Base-by-base conservation (phyloP, 2,329 filamentous ascomycete genomes). In the Penicillium frequentans region DNA sequence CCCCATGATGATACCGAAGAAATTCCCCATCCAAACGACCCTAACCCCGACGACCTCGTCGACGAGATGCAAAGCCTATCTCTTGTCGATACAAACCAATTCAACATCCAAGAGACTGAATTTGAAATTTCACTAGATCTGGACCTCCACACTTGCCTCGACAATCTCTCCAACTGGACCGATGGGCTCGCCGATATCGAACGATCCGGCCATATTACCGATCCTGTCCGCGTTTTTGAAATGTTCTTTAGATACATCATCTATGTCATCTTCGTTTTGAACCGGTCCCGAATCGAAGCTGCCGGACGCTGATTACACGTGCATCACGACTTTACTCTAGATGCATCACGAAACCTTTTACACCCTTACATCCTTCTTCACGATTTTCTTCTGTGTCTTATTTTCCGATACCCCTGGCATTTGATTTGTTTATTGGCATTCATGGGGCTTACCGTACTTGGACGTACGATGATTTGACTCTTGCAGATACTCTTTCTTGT, bases 161-260 rank as follows among this genome's bases (percentile, higher is more conserved):
- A 33, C 9, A 37, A 5, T 3, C 43, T 53, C 2, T 47, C 51
- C n/a, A 31, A 8, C 9, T 27, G 21, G 43, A 35, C 51, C 3
- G 51, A 45, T 37, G 51, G 29, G 1, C 43, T 46, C 11, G 42
- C 27, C n/a, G 49, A 53, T n/a, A 14, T 19, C 14, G 5, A 50
- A 21, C 11, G 29, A 8, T 45, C 33, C 5, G 42, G 39, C 6
- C 13, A 44, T 7, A 21, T 26, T 29, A 47, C 14, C 10, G 47
- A 59, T 23, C 19, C 50, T 3, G 23, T 16, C 2, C 46, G 42
- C 0, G 29, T 59, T 0, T 49, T 54, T 6, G 42, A 54, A 11
- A 54, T 55, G 8, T 46, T 61, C 5, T 45, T 54, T 10, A 26
- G 27, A 27, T 57, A 59, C 19, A 51, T 59, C 4, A 7, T 59